These are phyloP conservation scores for Angophora floribunda DNA, from an alignment of 345 rosid species.

Conservation along the genomic window DNA sequence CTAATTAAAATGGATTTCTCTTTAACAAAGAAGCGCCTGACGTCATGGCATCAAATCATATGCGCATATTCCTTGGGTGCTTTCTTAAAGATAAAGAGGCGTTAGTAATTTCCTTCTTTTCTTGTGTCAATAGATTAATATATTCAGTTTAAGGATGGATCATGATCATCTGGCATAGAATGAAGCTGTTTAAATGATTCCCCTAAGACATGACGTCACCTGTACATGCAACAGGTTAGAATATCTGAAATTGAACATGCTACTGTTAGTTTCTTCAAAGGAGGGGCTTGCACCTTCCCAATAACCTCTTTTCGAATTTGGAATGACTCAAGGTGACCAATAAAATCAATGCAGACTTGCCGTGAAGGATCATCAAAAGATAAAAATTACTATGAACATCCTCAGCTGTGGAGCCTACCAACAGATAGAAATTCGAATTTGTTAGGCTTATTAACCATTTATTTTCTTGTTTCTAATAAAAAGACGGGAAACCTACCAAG, in stretches of 20 bases:
- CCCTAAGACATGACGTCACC: not conserved
- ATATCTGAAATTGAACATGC: not conserved
- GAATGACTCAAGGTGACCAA: not conserved
- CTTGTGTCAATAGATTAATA: not conserved
- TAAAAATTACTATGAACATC: not conserved
- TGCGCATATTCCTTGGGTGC: not conserved
- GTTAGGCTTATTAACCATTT: not conserved
- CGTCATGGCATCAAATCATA: not conserved
- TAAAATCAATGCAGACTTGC: not conserved
- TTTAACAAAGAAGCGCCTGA: not conserved
- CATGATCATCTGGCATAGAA: not conserved
- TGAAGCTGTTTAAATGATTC: not conserved
- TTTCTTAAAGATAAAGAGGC: not conserved
- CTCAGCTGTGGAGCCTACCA: not conserved
- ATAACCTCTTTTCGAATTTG: not conserved
- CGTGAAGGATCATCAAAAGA: not conserved
- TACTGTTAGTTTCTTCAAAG: not conserved
- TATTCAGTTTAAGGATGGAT: not conserved
- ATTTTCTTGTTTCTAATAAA: not conserved
- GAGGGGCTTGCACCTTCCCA: not conserved
- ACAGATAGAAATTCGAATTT: not conserved
- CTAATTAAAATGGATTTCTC: not conserved
- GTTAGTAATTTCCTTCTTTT: not conserved
- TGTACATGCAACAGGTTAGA: not conserved
- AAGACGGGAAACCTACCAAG: not conserved